These are phyloP conservation scores for Metschnikowia anglica DNA, from an alignment of 805 yeast species.

Conservation along the genomic window DNA sequence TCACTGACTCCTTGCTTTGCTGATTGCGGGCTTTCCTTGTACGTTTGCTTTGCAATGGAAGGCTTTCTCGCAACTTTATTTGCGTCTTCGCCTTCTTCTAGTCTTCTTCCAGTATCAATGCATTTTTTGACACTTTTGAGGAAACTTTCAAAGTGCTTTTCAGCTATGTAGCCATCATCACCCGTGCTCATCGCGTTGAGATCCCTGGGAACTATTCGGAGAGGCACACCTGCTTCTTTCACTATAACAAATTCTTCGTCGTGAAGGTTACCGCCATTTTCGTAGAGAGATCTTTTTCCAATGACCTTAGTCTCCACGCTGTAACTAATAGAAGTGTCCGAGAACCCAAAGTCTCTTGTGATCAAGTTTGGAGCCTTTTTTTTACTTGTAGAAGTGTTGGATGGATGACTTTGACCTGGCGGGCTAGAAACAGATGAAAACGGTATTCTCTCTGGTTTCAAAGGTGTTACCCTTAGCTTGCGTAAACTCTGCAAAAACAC, in stretches of 20 bases:
- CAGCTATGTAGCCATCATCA: slow-evolving; percentile 15
- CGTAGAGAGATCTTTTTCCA: slow-evolving; percentile 26
- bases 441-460: slow-evolving; percentile 6
- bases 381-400: neutral
- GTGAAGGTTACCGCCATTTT: slow-evolving; percentile 7
- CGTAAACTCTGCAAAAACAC: slow-evolving; percentile 25
- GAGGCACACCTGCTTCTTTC: slow-evolving; percentile 24
- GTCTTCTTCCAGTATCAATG: slow-evolving; percentile 8
- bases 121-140: slow-evolving; percentile 15
- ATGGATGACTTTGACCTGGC: neutral
- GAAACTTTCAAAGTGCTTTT: slow-evolving; percentile 20
- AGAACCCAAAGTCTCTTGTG: slow-evolving; percentile 27
- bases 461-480: slow-evolving; percentile 15
- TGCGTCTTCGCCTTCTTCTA: slow-evolving; percentile 9
- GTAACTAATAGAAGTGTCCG: slow-evolving; percentile 30
- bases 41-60: slow-evolving; percentile 21
- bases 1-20: neutral
- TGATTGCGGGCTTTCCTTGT: slow-evolving; percentile 2
- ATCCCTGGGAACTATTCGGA: slow-evolving; percentile 25
- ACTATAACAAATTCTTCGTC: slow-evolving; percentile 27
- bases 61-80: slow-evolving; percentile 7
- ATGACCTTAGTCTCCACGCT: slow-evolving; percentile 30
- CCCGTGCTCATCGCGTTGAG: neutral
- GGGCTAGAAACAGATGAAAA: neutral
- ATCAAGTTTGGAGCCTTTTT: slow-evolving; percentile 14